Conservation (phyloP, 495 filamentous ascomycete species). For the Aspergillus nidulans region DNA sequence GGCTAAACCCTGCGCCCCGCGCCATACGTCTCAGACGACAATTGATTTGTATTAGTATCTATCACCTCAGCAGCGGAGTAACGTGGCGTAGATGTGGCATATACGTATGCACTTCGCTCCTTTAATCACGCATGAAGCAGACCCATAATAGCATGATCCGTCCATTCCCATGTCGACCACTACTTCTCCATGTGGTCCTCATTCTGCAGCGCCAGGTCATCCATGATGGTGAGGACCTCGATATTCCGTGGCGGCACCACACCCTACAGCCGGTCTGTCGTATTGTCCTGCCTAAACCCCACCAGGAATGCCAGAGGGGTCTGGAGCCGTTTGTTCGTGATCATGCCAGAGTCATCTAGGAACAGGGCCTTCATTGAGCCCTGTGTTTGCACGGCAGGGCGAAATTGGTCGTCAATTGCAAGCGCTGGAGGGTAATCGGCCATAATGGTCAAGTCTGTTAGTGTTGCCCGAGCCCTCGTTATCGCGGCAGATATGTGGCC, state of each 20-base stretch:
- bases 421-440: too few species aligned
- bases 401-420: not conserved
- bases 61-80: not conserved
- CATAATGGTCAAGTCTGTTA: not conserved
- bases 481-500: not conserved
- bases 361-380: not conserved
- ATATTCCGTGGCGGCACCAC: not conserved
- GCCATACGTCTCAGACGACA: too few species aligned
- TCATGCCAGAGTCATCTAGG: not conserved
- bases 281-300: not conserved
- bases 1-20: too few species aligned
- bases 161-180: not conserved
- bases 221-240: not conserved
- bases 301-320: not conserved
- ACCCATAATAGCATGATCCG: not conserved
- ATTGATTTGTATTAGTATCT: not conserved
- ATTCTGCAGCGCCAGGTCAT: not conserved
- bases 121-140: not conserved
- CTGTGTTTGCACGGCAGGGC: not conserved
- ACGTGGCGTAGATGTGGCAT: not conserved
- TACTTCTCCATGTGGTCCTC: not conserved
- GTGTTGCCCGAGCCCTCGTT: not conserved
- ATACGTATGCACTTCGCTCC: not conserved
- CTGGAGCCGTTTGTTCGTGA: not conserved
- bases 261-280: not conserved